A percentile compares a stretch with the other conserved stretches of the same genome.
phyloP scores from a whole-genome alignment of 768 basidiomycete species.

The Serendipita sp. region DNA sequence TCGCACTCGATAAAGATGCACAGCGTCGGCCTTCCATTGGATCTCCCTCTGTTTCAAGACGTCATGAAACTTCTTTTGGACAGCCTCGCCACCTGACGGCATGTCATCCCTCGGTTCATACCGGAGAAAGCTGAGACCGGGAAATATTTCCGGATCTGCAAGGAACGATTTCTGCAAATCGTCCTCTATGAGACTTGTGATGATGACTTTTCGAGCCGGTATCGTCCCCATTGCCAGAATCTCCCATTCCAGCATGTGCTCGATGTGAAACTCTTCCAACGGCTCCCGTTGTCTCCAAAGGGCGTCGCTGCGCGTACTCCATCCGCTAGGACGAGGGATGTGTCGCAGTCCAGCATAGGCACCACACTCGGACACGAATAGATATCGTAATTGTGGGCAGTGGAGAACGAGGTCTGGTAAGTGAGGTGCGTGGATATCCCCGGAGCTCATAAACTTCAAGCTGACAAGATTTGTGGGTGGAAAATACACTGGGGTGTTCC shows the following conservation, averaged over 20 bases:
- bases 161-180: background rate
- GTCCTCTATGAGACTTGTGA: background rate
- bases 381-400: background rate
- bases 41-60: too few relatives aligned
- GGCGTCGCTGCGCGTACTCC: background rate
- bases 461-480: background rate
- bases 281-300: background rate
- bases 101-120: too few relatives aligned
- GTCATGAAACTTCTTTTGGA: too few relatives aligned
- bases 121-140: background rate
- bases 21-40: too few relatives aligned
- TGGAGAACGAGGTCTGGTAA: background rate
- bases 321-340: background rate
- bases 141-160: slow-evolving; percentile 3
- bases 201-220: background rate
- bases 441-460: background rate
- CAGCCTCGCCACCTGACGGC: too few relatives aligned
- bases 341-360: background rate
- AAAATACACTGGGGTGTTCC: too few relatives aligned
- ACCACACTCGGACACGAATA: background rate
- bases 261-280: background rate
- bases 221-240: background rate
- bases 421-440: background rate
- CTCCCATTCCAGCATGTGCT: background rate
- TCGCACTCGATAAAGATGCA: too few relatives aligned